These are phyloP conservation scores for Huntiella decipiens DNA, from an alignment of 2,329 filamentous ascomycete species.

Conservation along the genomic window DNA sequence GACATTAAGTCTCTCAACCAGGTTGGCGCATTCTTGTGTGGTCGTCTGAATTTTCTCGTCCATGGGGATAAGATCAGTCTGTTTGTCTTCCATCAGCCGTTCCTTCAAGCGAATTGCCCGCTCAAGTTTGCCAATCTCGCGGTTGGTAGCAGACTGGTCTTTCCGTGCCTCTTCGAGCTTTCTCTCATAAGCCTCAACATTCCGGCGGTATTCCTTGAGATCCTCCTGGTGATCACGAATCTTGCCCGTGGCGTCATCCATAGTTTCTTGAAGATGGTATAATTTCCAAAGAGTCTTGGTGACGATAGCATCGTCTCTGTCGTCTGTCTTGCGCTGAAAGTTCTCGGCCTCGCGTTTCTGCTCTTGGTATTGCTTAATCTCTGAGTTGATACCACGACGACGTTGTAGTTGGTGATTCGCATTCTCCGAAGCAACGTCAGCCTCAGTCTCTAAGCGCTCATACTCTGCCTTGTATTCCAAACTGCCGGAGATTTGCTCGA, in stretches of 20 bases:
- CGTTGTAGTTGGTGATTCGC: constrained; percentile 76
- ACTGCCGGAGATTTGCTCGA: constrained; percentile 95
- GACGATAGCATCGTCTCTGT: constrained; percentile 78
- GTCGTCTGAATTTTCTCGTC: constrained; percentile 81
- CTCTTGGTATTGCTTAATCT: constrained; percentile 94
- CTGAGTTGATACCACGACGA: constrained; percentile 84
- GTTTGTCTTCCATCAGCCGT: constrained; percentile 68
- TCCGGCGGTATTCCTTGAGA: constrained; percentile 76
- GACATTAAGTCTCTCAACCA: constrained; percentile 47
- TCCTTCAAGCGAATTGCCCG: constrained; percentile 71
- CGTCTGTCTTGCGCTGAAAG: constrained; percentile 76
- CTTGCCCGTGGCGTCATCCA: constrained; percentile 75
- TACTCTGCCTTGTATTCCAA: constrained; percentile 90
- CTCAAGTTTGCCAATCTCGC: constrained; percentile 66
- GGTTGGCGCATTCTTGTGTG: constrained; percentile 47
- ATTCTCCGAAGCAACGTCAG: constrained; percentile 73
- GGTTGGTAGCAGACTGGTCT: constrained; percentile 59
- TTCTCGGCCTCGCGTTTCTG: constrained; percentile 92
- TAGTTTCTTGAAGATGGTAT: constrained; percentile 81
- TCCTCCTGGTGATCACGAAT: constrained; percentile 92
- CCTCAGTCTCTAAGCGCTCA: constrained; percentile 69
- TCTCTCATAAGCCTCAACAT: constrained; percentile 66
- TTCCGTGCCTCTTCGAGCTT: constrained; percentile 64
- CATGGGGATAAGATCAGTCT: constrained; percentile 71
- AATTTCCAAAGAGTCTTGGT: constrained; percentile 93